A percentile compares a stretch with the other conserved stretches of the same genome.
phyloP scores from a whole-genome alignment of 805 yeast genomes.

The Cyberlindnera nakhonratchasimensis region DNA sequence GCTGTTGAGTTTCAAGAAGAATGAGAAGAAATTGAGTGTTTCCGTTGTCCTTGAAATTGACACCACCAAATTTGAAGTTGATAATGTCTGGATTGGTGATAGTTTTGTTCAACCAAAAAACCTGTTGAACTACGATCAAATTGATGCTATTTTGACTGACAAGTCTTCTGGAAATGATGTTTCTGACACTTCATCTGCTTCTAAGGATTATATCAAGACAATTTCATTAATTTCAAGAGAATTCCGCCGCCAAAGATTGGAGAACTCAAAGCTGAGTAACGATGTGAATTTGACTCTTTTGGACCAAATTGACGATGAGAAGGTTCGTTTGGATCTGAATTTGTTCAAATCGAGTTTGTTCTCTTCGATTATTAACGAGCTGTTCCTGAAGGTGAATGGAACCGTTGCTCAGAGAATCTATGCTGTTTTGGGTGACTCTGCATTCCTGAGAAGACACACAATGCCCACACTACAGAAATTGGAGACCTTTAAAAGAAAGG shows the following conservation, averaged over 20 bases:
- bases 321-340: constrained; percentile 66
- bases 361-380: constrained; percentile 62
- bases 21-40: constrained; percentile 59
- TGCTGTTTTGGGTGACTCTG: constrained; percentile 71
- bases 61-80: constrained; percentile 64
- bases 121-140: constrained; percentile 48
- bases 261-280: constrained; percentile 44
- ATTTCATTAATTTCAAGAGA: constrained; percentile 62
- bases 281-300: constrained; percentile 56
- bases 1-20: constrained; percentile 56
- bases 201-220: constrained; percentile 62
- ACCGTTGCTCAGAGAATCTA: constrained; percentile 81
- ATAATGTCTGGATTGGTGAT: constrained; percentile 74
- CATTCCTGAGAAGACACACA: constrained; percentile 83
- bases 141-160: constrained; percentile 47
- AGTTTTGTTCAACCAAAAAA: constrained; percentile 63
- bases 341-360: constrained; percentile 61
- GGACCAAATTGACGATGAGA: constrained; percentile 84
- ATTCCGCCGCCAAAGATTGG: constrained; percentile 64
- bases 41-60: constrained; percentile 82
- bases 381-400: constrained; percentile 74
- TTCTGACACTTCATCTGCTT: constrained; percentile 43
- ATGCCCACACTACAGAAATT: constrained; percentile 79
- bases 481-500: constrained; percentile 72
- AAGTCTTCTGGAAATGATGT: constrained; percentile 12